phyloP scores from a whole-genome alignment of 768 basidiomycete species.

The Collybiopsis luxurians region DNA sequence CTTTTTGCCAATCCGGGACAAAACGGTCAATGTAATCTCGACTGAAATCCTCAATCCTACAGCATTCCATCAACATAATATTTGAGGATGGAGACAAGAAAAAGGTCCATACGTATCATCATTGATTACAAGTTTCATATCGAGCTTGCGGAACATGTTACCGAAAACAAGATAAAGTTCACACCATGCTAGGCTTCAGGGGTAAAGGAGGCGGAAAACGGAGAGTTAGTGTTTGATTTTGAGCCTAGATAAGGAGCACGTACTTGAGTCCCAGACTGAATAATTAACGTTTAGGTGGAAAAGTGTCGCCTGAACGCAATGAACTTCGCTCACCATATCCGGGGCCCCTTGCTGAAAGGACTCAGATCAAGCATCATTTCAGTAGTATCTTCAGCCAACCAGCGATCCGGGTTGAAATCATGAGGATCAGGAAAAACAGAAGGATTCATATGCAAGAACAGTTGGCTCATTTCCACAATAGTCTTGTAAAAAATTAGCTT shows the following conservation, averaged over 20 bases:
- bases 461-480: conserved; percentile 37
- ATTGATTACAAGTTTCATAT: background rate
- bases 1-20: conserved; percentile 1
- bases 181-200: conserved; percentile 11
- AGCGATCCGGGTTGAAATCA: conserved; percentile 39
- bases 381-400: conserved; percentile 30
- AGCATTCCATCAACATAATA: background rate
- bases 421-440: conserved; percentile 39
- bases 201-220: too few relatives aligned
- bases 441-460: conserved; percentile 35
- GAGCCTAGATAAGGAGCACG: background rate
- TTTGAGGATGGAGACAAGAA: background rate
- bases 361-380: conserved; percentile 35
- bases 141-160: conserved; percentile 5
- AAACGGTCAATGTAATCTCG: background rate
- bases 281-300: too few relatives aligned
- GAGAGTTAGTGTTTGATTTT: background rate
- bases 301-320: too few relatives aligned
- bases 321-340: background rate
- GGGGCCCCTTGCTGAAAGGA: conserved; percentile 25
- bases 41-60: background rate
- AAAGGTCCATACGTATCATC: background rate
- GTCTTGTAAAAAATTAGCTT: conserved; percentile 27
- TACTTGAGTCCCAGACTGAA: conserved; percentile 3
- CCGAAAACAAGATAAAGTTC: conserved; percentile 10